Evolutionary conservation across 345 rosid species (phyloP), one percentile per base, ranked within the genome.

Genomic region (Eucalyptus pauciflora): DNA sequence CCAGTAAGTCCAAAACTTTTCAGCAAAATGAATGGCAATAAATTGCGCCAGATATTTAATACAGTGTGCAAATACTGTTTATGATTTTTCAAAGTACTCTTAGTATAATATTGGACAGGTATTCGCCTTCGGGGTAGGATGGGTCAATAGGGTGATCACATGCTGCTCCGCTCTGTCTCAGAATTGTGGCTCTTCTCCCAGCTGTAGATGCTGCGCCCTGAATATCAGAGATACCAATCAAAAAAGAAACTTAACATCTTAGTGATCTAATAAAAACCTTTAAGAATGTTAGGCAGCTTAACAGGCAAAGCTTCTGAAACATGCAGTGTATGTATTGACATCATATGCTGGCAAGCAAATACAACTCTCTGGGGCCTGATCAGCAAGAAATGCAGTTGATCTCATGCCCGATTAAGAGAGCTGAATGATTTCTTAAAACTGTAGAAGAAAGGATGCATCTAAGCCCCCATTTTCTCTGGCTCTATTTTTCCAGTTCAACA

Each of bases 101-200:
- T 50, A 95, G 91, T 54, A 97, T 41, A 37, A 76, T 76, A 37
- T 76, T 76, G 85, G 93, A 90, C 93, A 96, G 97, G 90, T 97
- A 96, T 58, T 92, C 92, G 67, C 99, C 98, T 93, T 96, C 98
- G 4, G 95, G 99, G 89, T 96, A 96, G 85, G 98, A 93, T 86
- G 98, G 98, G 86, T 96, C 96, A 8, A 95, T 91, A 33, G 99
- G 98, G 87, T 97, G 99, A 90, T 97, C 99, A 54, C 94, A 94
- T 12, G 97, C 98, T 90, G 99, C 98, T 51, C 99, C 95, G 3
- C 95, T 95, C 89, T 93, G 95, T 85, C 97, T 90, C 48, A 96
- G 48, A 87, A 96, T 90, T 11, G 96, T 95, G 90, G 96, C 94
- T 89, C 92, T 96, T 93, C 93, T 94, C 86, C 95, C 96, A 1